Evolutionary conservation across 108 stramenopile species (phyloP).

Genomic region (Cyclotella choctawhatcheeana): DNA sequence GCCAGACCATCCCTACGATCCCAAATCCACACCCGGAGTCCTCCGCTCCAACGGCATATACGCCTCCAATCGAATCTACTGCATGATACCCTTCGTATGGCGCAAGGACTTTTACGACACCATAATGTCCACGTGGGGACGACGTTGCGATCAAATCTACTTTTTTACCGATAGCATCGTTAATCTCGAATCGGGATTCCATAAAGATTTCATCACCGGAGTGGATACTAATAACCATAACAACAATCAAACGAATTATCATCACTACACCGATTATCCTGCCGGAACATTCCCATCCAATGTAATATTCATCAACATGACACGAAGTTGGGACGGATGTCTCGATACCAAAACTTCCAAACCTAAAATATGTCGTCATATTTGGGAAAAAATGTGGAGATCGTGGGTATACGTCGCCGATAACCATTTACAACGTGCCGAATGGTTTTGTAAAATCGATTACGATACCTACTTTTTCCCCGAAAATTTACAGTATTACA

Average conservation of each 20-base stretch:
- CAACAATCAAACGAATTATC: neutral
- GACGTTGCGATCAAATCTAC: slow-evolving; percentile 33
- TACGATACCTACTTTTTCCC: slow-evolving; percentile 48
- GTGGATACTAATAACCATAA: too few relatives aligned
- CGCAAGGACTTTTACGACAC: slow-evolving; percentile 10
- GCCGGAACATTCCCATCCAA: slow-evolving; percentile 24
- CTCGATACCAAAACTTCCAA: neutral
- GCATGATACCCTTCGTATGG: slow-evolving; percentile 23
- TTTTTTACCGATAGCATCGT: slow-evolving; percentile 42
- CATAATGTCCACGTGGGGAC: slow-evolving; percentile 43
- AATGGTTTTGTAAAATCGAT: slow-evolving; percentile 50
- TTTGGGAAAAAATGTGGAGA: slow-evolving; percentile 52
- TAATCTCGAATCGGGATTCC: neutral
- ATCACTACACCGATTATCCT: slow-evolving; percentile 31
- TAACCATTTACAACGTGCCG: slow-evolving; percentile 25
- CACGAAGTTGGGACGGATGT: slow-evolving; percentile 22
- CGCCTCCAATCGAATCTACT: slow-evolving; percentile 9
- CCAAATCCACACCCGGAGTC: neutral
- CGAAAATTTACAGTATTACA: slow-evolving; percentile 37
- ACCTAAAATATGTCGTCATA: slow-evolving; percentile 34
- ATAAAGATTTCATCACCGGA: slow-evolving; percentile 6
- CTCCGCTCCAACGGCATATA: neutral
- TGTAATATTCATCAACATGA: slow-evolving; percentile 39
- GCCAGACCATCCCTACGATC: neutral
- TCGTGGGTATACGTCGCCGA: slow-evolving; percentile 36